Percentiles rank a stretch among this genome's conserved stretches.
These are phyloP conservation scores for Talaromyces stipitatus DNA, from an alignment of 495 filamentous ascomycete species.

Conservation along the genomic window DNA sequence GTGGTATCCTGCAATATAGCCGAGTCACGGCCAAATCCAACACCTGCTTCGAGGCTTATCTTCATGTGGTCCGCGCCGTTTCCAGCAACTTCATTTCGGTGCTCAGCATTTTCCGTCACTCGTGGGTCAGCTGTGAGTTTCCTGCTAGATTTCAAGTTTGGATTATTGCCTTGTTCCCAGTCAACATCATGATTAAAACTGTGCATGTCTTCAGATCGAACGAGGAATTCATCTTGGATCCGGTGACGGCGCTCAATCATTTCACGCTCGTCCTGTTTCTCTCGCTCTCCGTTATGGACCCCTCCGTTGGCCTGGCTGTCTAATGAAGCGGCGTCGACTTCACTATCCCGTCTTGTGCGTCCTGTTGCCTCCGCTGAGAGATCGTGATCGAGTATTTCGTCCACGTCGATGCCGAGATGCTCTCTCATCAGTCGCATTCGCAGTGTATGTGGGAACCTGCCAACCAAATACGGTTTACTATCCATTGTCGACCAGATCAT, in stretches of 20 bases:
- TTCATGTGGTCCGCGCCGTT: conserved; percentile 66
- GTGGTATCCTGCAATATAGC: conserved; percentile 46
- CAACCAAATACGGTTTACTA: conserved; percentile 79
- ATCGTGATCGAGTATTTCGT: conserved; percentile 82
- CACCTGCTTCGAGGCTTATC: conserved; percentile 44
- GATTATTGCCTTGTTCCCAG: conserved; percentile 56
- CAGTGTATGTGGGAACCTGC: conserved; percentile 86
- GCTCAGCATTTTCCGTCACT: conserved; percentile 54
- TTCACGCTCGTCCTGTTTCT: conserved; percentile 42
- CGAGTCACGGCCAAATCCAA: conserved; percentile 59
- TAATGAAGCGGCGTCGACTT: conserved; percentile 23
- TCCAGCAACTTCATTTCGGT: conserved; percentile 71
- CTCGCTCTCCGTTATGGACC: conserved; percentile 28
- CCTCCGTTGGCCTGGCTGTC: conserved; percentile 25
- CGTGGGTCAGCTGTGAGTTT: conserved; percentile 55
- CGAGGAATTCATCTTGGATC: conserved; percentile 54
- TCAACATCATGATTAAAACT: conserved; percentile 86
- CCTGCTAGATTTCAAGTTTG: conserved; percentile 52
- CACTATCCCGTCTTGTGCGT: conserved; percentile 31
- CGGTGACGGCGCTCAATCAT: conserved; percentile 50
- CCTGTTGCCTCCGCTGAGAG: conserved; percentile 38
- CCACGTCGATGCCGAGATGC: conserved; percentile 91
- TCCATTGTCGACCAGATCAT: conserved; percentile 92
- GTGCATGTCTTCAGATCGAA: conserved; percentile 51
- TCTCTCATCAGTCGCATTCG: conserved; percentile 94